These are phyloP conservation scores for Stevia rebaudiana DNA, from an alignment of 140 eudicot genomes.

Conservation along the genomic window DNA sequence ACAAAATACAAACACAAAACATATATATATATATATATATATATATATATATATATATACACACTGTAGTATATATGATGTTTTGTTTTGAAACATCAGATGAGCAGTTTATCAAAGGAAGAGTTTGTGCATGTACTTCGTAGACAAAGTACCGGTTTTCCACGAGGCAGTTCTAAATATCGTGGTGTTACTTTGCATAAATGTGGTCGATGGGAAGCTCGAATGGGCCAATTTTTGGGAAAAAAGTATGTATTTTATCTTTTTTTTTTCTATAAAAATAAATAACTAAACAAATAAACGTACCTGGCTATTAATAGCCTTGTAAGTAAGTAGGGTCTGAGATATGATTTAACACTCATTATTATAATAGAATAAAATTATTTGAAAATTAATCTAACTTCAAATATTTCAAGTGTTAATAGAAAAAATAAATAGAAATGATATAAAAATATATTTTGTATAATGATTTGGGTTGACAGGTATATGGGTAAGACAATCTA, in stretches of 20 bases:
- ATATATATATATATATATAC: no score
- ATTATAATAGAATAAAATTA: no score
- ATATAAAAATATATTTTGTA: neutral
- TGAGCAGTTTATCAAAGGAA: slow-evolving; percentile 71
- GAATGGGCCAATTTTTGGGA: slow-evolving; percentile 94
- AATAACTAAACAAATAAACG: neutral
- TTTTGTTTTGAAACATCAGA: slow-evolving; percentile 35
- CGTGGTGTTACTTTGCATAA: slow-evolving; percentile 95
- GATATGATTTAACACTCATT: no score
- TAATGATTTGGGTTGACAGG: slow-evolving; percentile 6
- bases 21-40: no score
- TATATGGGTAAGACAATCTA: slow-evolving; percentile 21
- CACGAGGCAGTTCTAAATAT: slow-evolving; percentile 86
- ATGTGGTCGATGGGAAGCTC: slow-evolving; percentile 99
- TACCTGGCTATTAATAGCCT: no score
- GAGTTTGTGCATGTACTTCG: slow-evolving; percentile 94
- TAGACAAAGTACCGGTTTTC: slow-evolving; percentile 87
- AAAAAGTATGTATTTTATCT: slow-evolving; percentile 53
- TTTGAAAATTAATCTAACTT: no score
- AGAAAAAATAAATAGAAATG: no score
- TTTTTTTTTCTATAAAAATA: no score
- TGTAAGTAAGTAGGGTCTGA: no score
- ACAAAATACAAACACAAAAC: slow-evolving; percentile 19
- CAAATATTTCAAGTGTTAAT: no score
- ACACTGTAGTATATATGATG: neutral